phyloP scores from a whole-genome alignment of 1,284 basidiomycete genomes.

The Coriolopsis trogii region DNA sequence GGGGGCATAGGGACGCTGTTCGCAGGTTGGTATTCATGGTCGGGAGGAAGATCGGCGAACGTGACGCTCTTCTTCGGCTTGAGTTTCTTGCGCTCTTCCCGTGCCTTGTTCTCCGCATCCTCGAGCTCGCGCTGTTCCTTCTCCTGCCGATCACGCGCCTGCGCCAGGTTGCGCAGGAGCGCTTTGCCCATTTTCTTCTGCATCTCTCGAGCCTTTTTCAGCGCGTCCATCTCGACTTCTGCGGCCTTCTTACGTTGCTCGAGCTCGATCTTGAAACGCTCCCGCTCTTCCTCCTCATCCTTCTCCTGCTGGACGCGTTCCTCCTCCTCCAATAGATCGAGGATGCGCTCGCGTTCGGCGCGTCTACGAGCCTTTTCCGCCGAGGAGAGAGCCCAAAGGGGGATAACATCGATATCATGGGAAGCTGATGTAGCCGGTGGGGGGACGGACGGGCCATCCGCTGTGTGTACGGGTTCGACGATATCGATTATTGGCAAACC shows the following conservation, averaged over 20 bases:
- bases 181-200: slow-evolving; percentile 80
- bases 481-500: slow-evolving; percentile 80
- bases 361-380: slow-evolving; percentile 51
- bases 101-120: slow-evolving; percentile 31
- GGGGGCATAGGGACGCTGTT: slow-evolving; percentile 20
- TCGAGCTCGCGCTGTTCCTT: slow-evolving; percentile 35
- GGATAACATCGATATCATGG: slow-evolving; percentile 49
- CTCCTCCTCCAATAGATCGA: slow-evolving; percentile 73
- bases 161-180: slow-evolving; percentile 51
- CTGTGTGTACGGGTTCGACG: slow-evolving; percentile 53
- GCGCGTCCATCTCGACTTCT: slow-evolving; percentile 51
- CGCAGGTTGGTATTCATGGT: slow-evolving; percentile 25
- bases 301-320: slow-evolving; percentile 50
- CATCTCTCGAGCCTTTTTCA: slow-evolving; percentile 59
- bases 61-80: slow-evolving; percentile 64
- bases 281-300: slow-evolving; percentile 43
- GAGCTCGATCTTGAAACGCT: slow-evolving; percentile 47
- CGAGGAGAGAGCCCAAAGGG: slow-evolving; percentile 48
- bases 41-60: slow-evolving; percentile 52
- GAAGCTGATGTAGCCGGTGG: slow-evolving; percentile 9
- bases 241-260: slow-evolving; percentile 54
- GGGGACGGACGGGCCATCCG: slow-evolving; percentile 6
- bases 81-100: slow-evolving; percentile 24
- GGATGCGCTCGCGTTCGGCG: slow-evolving; percentile 60
- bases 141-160: slow-evolving; percentile 44